Percentiles rank a stretch among this genome's conserved stretches.
Conservation (phyloP, 2,329 filamentous ascomycete species). For the Aspergillus flavus region DNA sequence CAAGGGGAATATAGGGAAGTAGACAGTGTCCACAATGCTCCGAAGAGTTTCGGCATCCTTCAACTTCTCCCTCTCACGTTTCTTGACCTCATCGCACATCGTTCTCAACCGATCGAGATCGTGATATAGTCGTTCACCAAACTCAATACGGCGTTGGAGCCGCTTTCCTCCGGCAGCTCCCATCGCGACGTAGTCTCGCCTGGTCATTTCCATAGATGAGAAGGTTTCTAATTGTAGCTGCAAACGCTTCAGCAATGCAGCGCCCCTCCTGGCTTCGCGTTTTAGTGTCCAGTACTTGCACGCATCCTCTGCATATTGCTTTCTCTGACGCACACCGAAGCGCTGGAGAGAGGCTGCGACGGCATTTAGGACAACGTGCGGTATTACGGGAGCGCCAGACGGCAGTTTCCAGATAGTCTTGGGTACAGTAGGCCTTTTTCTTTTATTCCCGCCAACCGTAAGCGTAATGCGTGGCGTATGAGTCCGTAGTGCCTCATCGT, state of each 20-base stretch:
- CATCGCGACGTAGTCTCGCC: conserved; percentile 95
- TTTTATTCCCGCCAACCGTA: conserved; percentile 60
- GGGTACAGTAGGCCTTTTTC: conserved; percentile 54
- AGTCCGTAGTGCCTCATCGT: conserved; percentile 44
- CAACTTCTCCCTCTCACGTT: conserved; percentile 76
- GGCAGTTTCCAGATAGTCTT: conserved; percentile 88
- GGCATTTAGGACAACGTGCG: conserved; percentile 80
- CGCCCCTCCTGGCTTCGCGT: conserved; percentile 86
- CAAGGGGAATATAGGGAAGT: conserved; percentile 82
- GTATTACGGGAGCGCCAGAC: conserved; percentile 92
- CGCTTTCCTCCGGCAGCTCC: conserved; percentile 78
- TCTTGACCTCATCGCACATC: conserved; percentile 70
- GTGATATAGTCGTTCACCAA: conserved; percentile 64
- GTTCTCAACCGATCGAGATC: conserved; percentile 77
- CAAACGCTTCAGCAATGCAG: conserved; percentile 86
- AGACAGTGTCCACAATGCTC: conserved; percentile 82
- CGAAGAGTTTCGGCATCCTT: conserved; percentile 75
- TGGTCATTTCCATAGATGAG: conserved; percentile 94
- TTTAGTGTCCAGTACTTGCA: conserved; percentile 99
- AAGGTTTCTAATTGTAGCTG: conserved; percentile 96
- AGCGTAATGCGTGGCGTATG: conserved; percentile 55
- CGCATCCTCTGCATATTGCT: conserved; percentile 88
- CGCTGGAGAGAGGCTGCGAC: conserved; percentile 81
- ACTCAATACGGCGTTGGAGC: conserved; percentile 81
- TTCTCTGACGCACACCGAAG: conserved; percentile 82